Conservation (phyloP, 2,329 filamentous ascomycete species). For the Fusarium pseudocircinatum region DNA sequence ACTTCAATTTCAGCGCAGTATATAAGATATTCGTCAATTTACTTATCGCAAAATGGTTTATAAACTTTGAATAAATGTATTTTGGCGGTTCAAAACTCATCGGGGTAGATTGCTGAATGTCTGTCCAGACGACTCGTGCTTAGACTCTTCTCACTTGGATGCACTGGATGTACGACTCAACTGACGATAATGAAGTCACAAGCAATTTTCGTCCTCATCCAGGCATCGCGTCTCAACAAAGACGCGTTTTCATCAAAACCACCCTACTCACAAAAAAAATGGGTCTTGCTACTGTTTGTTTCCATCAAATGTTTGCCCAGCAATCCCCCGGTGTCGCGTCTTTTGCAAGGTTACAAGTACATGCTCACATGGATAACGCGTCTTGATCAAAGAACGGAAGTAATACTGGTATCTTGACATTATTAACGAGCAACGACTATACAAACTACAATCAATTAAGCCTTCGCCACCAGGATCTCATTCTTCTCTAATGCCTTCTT, state of each 20-base stretch:
- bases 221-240: too few species aligned
- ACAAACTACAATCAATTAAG: background rate
- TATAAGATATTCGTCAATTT: background rate
- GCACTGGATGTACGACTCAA: accelerated
- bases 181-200: accelerated
- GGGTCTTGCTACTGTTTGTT: too few species aligned
- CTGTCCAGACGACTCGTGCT: too few species aligned
- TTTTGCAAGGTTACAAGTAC: accelerated
- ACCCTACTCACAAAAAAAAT: too few species aligned
- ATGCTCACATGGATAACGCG: background rate
- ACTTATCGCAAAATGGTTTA: too few species aligned
- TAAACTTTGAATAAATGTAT: too few species aligned
- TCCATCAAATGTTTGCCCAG: too few species aligned
- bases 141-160: accelerated
- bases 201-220: accelerated
- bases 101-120: too few species aligned
- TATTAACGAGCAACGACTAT: background rate
- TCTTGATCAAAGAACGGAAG: accelerated
- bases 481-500: slow-evolving; percentile 1
- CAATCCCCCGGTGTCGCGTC: too few species aligned
- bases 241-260: too few species aligned
- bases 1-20: accelerated
- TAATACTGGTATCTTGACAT: background rate
- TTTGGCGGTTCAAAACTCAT: too few species aligned
- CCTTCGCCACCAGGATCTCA: background rate